These are phyloP conservation scores for Spizellomyces sp. DNA, from an alignment of 192 early-diverging fungal species.

Conservation along the genomic window DNA sequence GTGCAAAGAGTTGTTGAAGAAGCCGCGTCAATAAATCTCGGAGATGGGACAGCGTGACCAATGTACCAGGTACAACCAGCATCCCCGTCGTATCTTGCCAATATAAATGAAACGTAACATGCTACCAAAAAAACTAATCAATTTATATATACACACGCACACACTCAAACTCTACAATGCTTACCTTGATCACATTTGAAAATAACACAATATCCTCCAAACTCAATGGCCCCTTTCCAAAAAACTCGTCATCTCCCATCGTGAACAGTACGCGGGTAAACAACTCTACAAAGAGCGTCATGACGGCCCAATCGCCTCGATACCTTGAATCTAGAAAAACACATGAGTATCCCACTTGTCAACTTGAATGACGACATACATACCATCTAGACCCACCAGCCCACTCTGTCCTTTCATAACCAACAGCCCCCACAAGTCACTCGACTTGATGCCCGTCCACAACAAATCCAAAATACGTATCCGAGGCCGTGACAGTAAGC, in stretches of 20 bases:
- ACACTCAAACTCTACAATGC: too few relatives aligned
- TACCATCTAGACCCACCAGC: too few relatives aligned
- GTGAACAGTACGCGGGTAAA: conserved; percentile 74
- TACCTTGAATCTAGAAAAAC: conserved; percentile 1
- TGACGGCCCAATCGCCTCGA: conserved; percentile 55
- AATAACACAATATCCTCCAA: too few relatives aligned
- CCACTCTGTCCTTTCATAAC: too few relatives aligned
- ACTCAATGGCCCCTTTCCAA: conserved; percentile 39
- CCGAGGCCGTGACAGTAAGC: conserved; percentile 48
- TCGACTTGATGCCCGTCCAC: neutral
- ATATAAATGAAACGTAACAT: conserved; percentile 74
- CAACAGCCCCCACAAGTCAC: neutral
- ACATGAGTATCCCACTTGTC: too few relatives aligned
- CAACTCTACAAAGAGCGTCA: conserved; percentile 74
- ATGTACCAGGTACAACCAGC: neutral
- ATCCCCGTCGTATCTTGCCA: conserved; percentile 54
- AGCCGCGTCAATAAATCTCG: conserved; percentile 64
- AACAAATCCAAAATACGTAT: conserved; percentile 29
- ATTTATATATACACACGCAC: too few relatives aligned
- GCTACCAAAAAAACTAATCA: conserved; percentile 50
- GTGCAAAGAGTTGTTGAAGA: conserved; percentile 73
- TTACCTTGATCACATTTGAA: too few relatives aligned
- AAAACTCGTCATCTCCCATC: conserved; percentile 87
- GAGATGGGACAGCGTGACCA: conserved; percentile 42
- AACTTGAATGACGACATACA: too few relatives aligned